Evolutionary conservation across 2,329 filamentous ascomycete genomes (phyloP).

Genomic region (Ophiostoma ulmi): DNA sequence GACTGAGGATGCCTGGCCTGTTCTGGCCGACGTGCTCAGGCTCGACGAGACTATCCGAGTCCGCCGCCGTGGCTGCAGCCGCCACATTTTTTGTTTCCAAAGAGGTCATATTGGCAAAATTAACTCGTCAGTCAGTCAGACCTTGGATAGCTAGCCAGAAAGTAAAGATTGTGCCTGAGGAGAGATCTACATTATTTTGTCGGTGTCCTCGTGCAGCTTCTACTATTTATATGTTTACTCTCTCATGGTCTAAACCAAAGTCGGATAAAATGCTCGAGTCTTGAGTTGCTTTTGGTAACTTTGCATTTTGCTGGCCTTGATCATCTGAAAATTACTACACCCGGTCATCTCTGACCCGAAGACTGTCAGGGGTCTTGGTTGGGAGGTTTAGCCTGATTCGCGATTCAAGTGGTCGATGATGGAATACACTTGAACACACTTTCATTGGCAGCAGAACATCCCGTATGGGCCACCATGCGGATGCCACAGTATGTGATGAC

Average conservation of each 20-base stretch:
- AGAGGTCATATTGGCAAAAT: not conserved
- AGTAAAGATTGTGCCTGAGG: not conserved
- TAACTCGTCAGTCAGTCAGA: too few species aligned
- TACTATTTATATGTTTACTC: not conserved
- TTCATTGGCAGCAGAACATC: conserved; percentile 10
- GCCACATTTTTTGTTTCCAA: not conserved
- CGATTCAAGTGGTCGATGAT: not conserved
- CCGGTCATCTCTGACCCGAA: not conserved
- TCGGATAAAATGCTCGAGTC: not conserved
- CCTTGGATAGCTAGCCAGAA: too few species aligned
- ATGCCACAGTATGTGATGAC: not conserved
- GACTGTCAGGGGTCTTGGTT: not conserved
- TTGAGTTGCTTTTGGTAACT: not conserved
- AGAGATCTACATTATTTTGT: too few species aligned
- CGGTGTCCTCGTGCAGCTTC: too few species aligned
- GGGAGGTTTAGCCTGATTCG: not conserved
- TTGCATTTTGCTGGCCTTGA: not conserved
- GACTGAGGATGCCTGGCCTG: not conserved
- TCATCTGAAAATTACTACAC: not conserved
- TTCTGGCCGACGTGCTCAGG: not conserved
- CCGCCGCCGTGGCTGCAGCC: not conserved
- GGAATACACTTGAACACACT: not conserved
- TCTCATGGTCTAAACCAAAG: not conserved
- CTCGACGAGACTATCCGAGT: not conserved
- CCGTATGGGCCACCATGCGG: not conserved